phyloP scores from a whole-genome alignment of 2,329 filamentous ascomycete genomes.

The Colletotrichum plurivorum region DNA sequence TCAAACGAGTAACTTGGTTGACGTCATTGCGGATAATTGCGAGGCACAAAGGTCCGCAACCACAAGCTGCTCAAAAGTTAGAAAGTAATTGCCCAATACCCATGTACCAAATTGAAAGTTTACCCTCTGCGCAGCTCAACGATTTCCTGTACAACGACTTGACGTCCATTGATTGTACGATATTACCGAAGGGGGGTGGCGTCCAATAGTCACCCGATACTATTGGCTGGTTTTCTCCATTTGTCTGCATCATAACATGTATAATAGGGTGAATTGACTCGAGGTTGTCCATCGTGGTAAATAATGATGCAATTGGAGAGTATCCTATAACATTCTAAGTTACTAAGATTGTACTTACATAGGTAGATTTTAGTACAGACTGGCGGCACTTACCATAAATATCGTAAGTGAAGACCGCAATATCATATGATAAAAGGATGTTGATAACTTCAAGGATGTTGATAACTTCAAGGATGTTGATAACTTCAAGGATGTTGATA shows the following conservation, averaged over 20 bases:
- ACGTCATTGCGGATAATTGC: not conserved
- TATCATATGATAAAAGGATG: not conserved
- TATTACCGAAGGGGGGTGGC: no score
- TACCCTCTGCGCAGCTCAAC: not conserved
- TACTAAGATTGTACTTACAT: no score
- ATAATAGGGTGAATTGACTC: not conserved
- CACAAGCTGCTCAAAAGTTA: not conserved
- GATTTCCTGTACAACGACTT: not conserved
- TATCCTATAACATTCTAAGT: not conserved
- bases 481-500: no score
- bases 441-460: not conserved
- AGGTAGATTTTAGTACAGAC: not conserved
- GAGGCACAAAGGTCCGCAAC: not conserved
- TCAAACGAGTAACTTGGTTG: not conserved
- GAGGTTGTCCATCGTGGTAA: rapidly evolving
- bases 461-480: no score
- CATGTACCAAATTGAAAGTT: not conserved
- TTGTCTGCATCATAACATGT: not conserved
- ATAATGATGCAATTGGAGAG: not conserved
- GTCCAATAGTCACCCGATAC: no score
- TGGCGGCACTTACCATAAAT: not conserved
- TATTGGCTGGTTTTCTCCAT: not conserved
- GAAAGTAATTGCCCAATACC: not conserved
- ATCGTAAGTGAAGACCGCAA: not conserved
- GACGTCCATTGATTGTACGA: no score